A percentile compares a stretch with the other conserved stretches of the same genome.
Conservation (phyloP, 1,139 yeast species). For the Nadsonia starkeyi-henricii region DNA sequence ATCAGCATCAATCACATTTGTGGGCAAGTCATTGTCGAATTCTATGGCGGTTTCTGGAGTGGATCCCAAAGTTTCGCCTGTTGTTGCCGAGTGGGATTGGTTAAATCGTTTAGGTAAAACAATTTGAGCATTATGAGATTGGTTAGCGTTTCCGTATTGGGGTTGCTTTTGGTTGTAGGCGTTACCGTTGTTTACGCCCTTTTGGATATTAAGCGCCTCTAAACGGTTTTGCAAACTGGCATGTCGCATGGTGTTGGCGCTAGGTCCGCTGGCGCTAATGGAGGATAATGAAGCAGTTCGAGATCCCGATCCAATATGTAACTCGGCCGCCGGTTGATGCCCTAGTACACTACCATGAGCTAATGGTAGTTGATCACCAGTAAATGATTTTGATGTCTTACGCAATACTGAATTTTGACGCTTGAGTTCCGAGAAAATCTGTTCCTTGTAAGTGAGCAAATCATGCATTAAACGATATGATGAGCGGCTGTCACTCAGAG, state of each 20-base stretch:
- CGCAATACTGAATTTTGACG: conserved; percentile 15
- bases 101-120: background rate
- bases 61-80: no score
- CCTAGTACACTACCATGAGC: background rate
- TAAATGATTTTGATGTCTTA: background rate
- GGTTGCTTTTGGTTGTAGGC: no score
- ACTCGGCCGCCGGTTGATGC: background rate
- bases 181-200: background rate
- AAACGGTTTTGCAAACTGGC: background rate
- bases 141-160: no score
- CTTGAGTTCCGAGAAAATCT: conserved; percentile 39
- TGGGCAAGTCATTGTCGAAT: no score
- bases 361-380: background rate
- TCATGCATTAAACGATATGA: conserved; percentile 48
- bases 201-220: background rate
- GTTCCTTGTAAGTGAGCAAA: conserved; percentile 43
- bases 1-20: no score
- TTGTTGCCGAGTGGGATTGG: background rate
- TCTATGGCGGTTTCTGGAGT: no score
- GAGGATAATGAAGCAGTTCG: background rate
- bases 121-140: background rate
- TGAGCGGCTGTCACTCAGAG: conserved; percentile 40
- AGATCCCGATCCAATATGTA: background rate
- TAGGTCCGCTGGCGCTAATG: background rate
- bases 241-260: background rate